These are phyloP conservation scores for Phylloporus arenicola DNA, from an alignment of 768 basidiomycete species.

Conservation along the genomic window DNA sequence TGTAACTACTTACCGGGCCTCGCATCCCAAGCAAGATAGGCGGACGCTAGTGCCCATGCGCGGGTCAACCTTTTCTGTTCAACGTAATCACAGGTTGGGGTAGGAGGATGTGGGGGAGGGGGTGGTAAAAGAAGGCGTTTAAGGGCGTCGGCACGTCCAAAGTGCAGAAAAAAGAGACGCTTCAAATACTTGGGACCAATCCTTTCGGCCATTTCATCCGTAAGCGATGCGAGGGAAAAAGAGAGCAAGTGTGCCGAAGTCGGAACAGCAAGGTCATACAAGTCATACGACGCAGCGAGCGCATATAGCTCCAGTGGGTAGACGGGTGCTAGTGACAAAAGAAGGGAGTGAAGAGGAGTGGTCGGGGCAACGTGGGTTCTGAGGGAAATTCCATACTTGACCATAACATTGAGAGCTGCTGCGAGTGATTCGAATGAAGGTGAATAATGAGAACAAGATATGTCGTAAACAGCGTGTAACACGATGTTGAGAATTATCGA, in stretches of 20 bases:
- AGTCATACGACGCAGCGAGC: conserved; percentile 58
- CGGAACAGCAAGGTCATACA: conserved; percentile 70
- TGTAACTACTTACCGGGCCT: conserved; percentile 52
- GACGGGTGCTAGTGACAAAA: conserved; percentile 63
- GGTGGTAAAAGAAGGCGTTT: conserved; percentile 74
- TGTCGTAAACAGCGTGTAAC: conserved; percentile 65
- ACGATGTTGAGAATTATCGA: conserved; percentile 66
- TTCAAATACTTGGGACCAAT: conserved; percentile 78
- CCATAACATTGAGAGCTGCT: conserved; percentile 51
- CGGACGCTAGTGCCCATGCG: conserved; percentile 78
- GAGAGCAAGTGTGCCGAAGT: conserved; percentile 72
- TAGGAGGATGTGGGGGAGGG: conserved; percentile 73
- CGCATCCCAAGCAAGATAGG: conserved; percentile 82
- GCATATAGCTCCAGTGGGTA: conserved; percentile 70
- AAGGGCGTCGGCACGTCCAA: conserved; percentile 75
- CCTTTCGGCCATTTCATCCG: conserved; percentile 61
- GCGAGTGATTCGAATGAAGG: conserved; percentile 58
- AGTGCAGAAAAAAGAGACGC: conserved; percentile 77
- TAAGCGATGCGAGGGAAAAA: conserved; percentile 59
- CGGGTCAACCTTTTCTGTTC: conserved; percentile 77
- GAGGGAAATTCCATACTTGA: conserved; percentile 55
- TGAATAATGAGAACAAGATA: conserved; percentile 70
- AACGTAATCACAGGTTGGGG: conserved; percentile 56
- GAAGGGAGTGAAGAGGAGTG: conserved; percentile 51
- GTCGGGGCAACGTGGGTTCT: conserved; percentile 43